Conservation (phyloP, 1,139 yeast species). For the Yamadazyma pseudoaaseri region DNA sequence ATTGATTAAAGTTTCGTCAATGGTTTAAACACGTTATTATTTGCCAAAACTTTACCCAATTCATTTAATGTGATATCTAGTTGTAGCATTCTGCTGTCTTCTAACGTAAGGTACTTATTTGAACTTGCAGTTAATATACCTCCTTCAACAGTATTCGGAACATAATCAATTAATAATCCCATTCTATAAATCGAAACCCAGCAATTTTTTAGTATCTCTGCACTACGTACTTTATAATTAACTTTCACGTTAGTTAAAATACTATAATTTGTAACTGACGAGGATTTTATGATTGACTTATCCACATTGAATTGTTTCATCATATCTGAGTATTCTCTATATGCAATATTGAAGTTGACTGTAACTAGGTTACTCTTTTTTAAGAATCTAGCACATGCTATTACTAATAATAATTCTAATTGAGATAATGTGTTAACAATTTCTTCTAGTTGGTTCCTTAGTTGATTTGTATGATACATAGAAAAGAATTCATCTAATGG, state of each 20-base stretch:
- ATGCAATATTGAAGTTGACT: constrained; percentile 73
- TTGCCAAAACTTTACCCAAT: constrained; percentile 30
- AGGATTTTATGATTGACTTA: constrained; percentile 26
- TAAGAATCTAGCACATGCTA: constrained; percentile 72
- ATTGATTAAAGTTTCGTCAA: constrained; percentile 30
- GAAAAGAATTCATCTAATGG: constrained; percentile 32
- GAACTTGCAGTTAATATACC: constrained; percentile 33
- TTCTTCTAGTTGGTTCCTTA: constrained; percentile 25
- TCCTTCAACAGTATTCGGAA: constrained; percentile 30
- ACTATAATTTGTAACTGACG: constrained; percentile 33
- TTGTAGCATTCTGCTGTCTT: constrained; percentile 49
- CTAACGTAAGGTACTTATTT: constrained; percentile 32
- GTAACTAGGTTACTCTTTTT: constrained; percentile 55
- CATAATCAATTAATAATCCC: constrained; percentile 37
- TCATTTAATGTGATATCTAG: constrained; percentile 48
- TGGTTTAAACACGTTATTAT: constrained; percentile 29
- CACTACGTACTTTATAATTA: constrained; percentile 48
- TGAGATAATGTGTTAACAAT: constrained; percentile 55
- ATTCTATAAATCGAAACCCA: constrained; percentile 51
- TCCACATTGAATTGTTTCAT: constrained; percentile 41
- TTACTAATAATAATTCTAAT: constrained; percentile 63
- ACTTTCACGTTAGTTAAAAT: constrained; percentile 37
- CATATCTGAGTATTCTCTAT: constrained; percentile 69
- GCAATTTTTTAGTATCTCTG: constrained; percentile 47
- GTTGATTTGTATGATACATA: constrained; percentile 18